Base-by-base conservation (phyloP, 2,329 filamentous ascomycete genomes). In the Fusarium longipes region DNA sequence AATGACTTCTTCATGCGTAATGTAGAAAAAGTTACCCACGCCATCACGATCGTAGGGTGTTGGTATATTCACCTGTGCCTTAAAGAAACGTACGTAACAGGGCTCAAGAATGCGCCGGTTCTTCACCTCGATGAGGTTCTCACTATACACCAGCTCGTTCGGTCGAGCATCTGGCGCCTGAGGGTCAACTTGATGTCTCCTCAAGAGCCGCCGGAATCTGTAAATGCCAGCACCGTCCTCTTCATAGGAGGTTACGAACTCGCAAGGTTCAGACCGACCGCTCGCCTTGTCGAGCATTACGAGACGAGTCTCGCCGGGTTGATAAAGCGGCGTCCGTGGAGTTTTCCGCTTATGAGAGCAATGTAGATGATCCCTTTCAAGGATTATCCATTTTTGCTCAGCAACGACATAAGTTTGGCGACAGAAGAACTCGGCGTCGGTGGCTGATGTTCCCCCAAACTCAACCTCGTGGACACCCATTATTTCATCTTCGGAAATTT, bases 31-130 rank as follows among this genome's bases (percentile, higher is more conserved):
- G 62, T 91, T 87, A 0, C 89, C 91, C 0, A 84, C 85, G 0
- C 92, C 92, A 20, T 84, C 79, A 1, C 87, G 82, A 65, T 88
- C 80, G 74, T 93, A 96, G 0, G 91, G 91, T 0, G 82, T 77
- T 0, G 86, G 84, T 5, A 94, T 82, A 0, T 71, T 57, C 11
- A 85, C 78, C 0, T 71, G 70, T 1, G 74, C 66, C 1, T 60
- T 72, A 61, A 89, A 90, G 61, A 83, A 83, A 0, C 88, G 82
- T 2, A 95, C 78, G 2, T 86, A 75, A 63, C 91, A 95, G 15
- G 76, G 81, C 5, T 86, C 81, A 1, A 83, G 66, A 8, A 94
- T 82, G 1, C 75, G 77, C 0, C 72, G 63, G 0, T 74, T 53
- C 2, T 74, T 69, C 1, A 86, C 71, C 12, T 72, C 73, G 1